Evolutionary conservation across 108 stramenopile species (phyloP).

Genomic region (Pseudonitzschia delicatissima): DNA sequence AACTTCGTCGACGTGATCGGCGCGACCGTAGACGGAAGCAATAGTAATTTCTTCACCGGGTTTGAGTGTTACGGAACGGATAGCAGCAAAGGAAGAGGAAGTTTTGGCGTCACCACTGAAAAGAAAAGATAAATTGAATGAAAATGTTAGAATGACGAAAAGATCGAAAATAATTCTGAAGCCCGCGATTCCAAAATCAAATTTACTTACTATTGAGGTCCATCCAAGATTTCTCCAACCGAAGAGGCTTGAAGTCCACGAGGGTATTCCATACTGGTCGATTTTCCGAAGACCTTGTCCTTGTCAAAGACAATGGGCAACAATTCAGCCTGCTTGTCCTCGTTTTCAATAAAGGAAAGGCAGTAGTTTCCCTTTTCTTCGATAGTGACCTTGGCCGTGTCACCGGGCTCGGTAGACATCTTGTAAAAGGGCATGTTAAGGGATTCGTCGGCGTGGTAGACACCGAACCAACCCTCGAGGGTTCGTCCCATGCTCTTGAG

Average conservation of each 20-base stretch:
- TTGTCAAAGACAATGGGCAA: conserved; percentile 93
- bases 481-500: conserved; percentile 94
- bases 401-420: conserved; percentile 85
- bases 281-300: conserved; percentile 83
- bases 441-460: conserved; percentile 82
- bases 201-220: conserved; percentile 52
- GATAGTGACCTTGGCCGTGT: conserved; percentile 82
- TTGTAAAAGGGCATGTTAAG: conserved; percentile 90
- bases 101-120: conserved; percentile 83
- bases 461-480: conserved; percentile 96
- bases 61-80: conserved; percentile 55
- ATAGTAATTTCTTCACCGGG: conserved; percentile 79
- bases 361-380: conserved; percentile 91
- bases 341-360: conserved; percentile 77
- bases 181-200: neutral
- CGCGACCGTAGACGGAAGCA: conserved; percentile 85
- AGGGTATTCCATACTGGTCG: conserved; percentile 73
- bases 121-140: neutral
- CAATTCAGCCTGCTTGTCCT: conserved; percentile 34
- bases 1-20: conserved; percentile 62
- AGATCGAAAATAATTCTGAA: neutral
- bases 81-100: conserved; percentile 89
- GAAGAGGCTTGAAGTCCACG: conserved; percentile 47
- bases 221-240: conserved; percentile 68
- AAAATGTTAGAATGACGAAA: neutral